Percentiles rank a stretch among this genome's conserved stretches.
phyloP scores from a whole-genome alignment of 2,329 filamentous ascomycete species.

The Lithohypha guttulata region DNA sequence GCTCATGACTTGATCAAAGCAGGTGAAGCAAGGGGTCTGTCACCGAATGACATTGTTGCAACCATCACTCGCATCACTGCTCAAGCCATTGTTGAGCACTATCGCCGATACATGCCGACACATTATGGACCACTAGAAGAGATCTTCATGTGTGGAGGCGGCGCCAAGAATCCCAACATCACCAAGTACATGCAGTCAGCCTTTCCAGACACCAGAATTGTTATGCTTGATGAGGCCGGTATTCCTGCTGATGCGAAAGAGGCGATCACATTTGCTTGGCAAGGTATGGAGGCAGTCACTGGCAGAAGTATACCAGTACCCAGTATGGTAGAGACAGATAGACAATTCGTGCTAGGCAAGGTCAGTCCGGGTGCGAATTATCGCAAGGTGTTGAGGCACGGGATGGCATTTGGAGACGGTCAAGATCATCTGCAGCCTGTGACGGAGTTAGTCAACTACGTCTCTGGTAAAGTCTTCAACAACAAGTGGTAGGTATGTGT shows the following conservation, averaged over 20 bases:
- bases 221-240: conserved; percentile 48
- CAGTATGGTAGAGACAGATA: conserved; percentile 42
- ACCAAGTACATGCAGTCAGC: conserved; percentile 40
- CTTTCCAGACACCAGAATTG: conserved; percentile 40
- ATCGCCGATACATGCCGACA: conserved; percentile 38
- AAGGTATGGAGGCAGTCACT: conserved; percentile 49
- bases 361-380: conserved; percentile 46
- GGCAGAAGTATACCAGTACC: conserved; percentile 47
- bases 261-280: conserved; percentile 50
- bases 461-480: conserved; percentile 38
- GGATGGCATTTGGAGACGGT: conserved; percentile 41
- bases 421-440: conserved; percentile 37
- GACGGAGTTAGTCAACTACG: conserved; percentile 41
- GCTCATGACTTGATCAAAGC: conserved; percentile 43
- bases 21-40: conserved; percentile 35
- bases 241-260: conserved; percentile 50
- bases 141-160: conserved; percentile 52
- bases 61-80: conserved; percentile 51
- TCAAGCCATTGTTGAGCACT: conserved; percentile 45
- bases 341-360: conserved; percentile 45
- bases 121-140: conserved; percentile 38
- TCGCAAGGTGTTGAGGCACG: conserved; percentile 42
- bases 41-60: conserved; percentile 44
- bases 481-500: conserved; percentile 30
- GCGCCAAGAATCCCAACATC: conserved; percentile 50